Base-by-base conservation (phyloP, 345 rosid species). In the Anastatica hierochuntica region DNA sequence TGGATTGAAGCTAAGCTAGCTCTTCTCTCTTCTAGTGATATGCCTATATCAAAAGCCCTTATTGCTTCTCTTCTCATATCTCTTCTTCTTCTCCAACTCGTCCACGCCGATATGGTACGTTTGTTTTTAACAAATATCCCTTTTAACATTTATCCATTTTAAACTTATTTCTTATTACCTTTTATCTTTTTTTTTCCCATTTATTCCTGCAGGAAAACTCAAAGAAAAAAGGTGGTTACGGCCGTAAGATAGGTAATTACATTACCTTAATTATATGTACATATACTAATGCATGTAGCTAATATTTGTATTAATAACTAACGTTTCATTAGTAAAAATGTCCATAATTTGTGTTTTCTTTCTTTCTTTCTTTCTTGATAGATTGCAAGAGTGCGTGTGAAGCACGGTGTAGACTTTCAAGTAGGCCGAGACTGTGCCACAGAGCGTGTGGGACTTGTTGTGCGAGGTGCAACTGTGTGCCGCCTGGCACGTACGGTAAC, bases 371-470 rank as follows among this genome's bases (percentile, higher is more conserved):
- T n/a, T n/a, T n/a, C n/a, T n/a, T n/a, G n/a, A n/a, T 62, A 81
- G 95, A 86, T 45, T 83, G 95, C 36, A 75, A 63, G 1, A 60
- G 37, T 26, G 86, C 86, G 4, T 88, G 97, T 59, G 26, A 2
- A 4, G 81, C 58, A 3, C 74, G 97, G 72, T 89, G 92, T 69
- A 73, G 39, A 24, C 58, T 71, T 30, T 67, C 97, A 4, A 76
- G 82, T 1, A 75, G 92, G 69, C 89, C 74, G 5, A 56, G 21
- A 0, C 63, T 81, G 1, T 89, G 95, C 70, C 71, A 77, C 34
- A 65, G 85, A 48, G 97, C 89, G 7, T 85, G 97, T 16, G 84
- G 89, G 27, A 81, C 79, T 12, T 85, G 95, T 36, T 85, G 94
- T 48, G 62, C 63, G 0, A 75, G 77, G 10, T 89, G 97, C 82